A percentile compares a stretch with the other conserved stretches of the same genome.
These are phyloP conservation scores for Parascedosporium putredinis DNA, from an alignment of 2,329 filamentous ascomycete species.

Conservation along the genomic window DNA sequence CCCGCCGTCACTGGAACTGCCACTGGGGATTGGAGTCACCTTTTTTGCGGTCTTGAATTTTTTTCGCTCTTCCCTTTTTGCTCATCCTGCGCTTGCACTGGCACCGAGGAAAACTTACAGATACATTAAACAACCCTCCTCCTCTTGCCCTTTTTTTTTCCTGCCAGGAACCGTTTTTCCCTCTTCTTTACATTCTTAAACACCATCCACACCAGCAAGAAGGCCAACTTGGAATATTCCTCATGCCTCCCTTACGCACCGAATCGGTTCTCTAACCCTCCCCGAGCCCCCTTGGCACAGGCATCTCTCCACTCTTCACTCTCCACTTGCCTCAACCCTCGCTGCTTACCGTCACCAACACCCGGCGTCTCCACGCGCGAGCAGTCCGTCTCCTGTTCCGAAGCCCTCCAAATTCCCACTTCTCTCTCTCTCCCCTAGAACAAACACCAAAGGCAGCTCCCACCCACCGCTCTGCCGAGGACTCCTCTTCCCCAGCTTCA, in stretches of 20 bases:
- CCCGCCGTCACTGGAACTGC: not conserved
- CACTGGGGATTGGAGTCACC: not conserved
- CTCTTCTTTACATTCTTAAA: not conserved
- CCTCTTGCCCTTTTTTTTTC: not conserved
- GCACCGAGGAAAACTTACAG: not conserved
- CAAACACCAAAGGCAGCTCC: not conserved
- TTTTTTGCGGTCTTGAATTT: too few relatives aligned
- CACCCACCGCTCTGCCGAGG: not conserved
- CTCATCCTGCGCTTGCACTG: not conserved
- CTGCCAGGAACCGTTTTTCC: not conserved
- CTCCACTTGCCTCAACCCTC: not conserved
- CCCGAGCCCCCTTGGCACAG: not conserved
- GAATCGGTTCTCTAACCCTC: not conserved
- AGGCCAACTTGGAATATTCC: not conserved
- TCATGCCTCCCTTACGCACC: constrained; percentile 1
- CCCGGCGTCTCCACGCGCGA: not conserved
- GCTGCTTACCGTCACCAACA: not conserved
- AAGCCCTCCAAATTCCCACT: too few relatives aligned
- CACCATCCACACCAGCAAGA: too few relatives aligned
- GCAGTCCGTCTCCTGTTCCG: not conserved
- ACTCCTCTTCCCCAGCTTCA: not conserved
- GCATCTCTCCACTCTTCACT: constrained; percentile 5
- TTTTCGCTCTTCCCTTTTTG: not conserved
- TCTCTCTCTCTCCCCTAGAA: not conserved
- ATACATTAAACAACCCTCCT: constrained; percentile 1